A percentile compares a stretch with the other conserved stretches of the same genome.
phyloP scores from a whole-genome alignment of 768 basidiomycete genomes.

The Mrakia gelida region DNA sequence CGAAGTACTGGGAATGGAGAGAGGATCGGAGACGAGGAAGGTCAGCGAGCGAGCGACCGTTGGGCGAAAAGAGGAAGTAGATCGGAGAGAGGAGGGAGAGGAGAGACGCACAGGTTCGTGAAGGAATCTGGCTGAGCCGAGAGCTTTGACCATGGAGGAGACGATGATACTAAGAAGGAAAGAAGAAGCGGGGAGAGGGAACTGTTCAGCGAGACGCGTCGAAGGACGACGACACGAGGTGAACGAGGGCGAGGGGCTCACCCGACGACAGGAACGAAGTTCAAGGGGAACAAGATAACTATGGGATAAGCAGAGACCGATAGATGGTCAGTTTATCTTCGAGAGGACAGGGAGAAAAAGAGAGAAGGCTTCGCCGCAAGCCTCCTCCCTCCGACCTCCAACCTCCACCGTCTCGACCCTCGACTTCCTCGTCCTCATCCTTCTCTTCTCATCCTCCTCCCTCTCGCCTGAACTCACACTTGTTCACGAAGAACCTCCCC shows the following conservation, averaged over 20 bases:
- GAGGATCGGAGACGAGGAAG: constrained; percentile 29
- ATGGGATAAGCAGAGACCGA: too few species aligned
- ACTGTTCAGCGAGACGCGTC: background rate
- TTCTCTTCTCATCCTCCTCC: too few species aligned
- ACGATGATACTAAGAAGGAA: background rate
- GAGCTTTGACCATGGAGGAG: constrained; percentile 61
- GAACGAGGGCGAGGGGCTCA: background rate
- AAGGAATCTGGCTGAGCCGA: constrained; percentile 63
- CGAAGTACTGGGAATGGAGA: constrained; percentile 64
- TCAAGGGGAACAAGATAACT: constrained; percentile 56
- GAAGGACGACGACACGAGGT: constrained; percentile 45
- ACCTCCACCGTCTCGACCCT: too few species aligned
- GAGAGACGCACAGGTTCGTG: constrained; percentile 58
- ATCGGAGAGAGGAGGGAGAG: background rate
- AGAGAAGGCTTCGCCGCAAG: too few species aligned
- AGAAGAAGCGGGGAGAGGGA: background rate
- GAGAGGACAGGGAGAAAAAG: too few species aligned
- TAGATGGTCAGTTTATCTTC: too few species aligned
- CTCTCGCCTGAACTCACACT: constrained; percentile 48
- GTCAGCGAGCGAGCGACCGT: background rate
- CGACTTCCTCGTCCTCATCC: background rate
- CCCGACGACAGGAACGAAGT: constrained; percentile 67
- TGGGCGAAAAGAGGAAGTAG: background rate
- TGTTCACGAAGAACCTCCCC: constrained; percentile 51
- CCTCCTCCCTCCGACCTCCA: too few species aligned